Conservation (phyloP, 345 rosid genomes). For the Eucalyptus virginea region DNA sequence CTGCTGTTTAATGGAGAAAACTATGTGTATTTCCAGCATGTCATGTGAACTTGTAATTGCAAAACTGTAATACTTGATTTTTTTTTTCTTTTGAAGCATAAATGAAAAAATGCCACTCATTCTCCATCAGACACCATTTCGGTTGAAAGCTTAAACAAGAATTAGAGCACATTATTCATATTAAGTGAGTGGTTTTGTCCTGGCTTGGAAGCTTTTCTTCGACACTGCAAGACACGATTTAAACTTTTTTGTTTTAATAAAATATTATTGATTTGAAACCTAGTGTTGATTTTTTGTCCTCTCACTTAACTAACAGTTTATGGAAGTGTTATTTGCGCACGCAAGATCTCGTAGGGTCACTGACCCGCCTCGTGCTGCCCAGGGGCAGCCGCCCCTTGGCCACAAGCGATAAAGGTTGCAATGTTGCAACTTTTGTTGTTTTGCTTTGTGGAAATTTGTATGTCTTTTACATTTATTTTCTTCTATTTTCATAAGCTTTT, state of each 20-base stretch:
- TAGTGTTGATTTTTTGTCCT: neutral
- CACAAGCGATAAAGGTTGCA: neutral
- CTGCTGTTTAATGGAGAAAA: neutral
- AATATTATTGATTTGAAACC: neutral
- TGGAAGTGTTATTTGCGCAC: neutral
- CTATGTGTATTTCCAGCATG: neutral
- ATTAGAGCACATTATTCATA: no score
- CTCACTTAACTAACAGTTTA: neutral
- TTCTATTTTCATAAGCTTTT: neutral
- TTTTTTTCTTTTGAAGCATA: neutral
- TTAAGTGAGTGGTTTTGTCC: no score
- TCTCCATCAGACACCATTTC: no score
- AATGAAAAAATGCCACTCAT: no score
- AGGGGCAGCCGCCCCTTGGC: no score
- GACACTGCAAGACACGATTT: no score
- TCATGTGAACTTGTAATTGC: neutral
- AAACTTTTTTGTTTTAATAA: neutral
- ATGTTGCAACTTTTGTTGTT: neutral
- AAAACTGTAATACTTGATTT: neutral
- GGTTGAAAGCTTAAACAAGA: no score
- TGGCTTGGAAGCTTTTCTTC: no score
- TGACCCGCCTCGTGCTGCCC: neutral
- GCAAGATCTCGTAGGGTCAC: neutral
- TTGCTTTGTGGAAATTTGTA: neutral
- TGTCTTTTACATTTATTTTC: neutral